These are phyloP conservation scores for Boletus pseudopeckii DNA, from an alignment of 768 basidiomycete species.

Conservation along the genomic window DNA sequence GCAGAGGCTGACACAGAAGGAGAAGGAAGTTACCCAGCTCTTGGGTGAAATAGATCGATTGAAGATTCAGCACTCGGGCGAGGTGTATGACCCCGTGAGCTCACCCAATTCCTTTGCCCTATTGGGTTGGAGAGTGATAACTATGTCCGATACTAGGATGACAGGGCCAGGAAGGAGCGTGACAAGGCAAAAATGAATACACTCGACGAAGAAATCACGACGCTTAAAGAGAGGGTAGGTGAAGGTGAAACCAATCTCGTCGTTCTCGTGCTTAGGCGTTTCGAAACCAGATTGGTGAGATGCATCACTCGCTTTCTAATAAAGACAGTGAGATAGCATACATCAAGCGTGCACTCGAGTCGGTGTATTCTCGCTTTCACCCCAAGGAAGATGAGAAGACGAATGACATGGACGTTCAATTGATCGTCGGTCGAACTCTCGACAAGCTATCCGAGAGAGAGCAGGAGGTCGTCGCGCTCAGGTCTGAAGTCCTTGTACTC, in stretches of 20 bases:
- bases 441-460: slow-evolving; percentile 69
- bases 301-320: slow-evolving; percentile 42
- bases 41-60: slow-evolving; percentile 67
- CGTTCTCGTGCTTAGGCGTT: background rate
- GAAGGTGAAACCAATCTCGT: background rate
- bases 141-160: slow-evolving; percentile 46
- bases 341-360: slow-evolving; percentile 83
- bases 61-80: slow-evolving; percentile 54
- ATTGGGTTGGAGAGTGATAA: background rate
- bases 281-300: slow-evolving; percentile 47
- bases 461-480: slow-evolving; percentile 54
- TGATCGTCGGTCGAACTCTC: slow-evolving; percentile 68
- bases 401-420: slow-evolving; percentile 59
- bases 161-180: slow-evolving; percentile 70
- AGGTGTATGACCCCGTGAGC: slow-evolving; percentile 59
- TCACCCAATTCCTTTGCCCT: background rate
- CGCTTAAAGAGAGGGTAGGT: slow-evolving; percentile 64
- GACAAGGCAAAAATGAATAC: slow-evolving; percentile 70
- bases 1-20: slow-evolving; percentile 78
- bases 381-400: slow-evolving; percentile 45
- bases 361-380: slow-evolving; percentile 78
- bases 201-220: slow-evolving; percentile 70
- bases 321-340: slow-evolving; percentile 75
- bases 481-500: slow-evolving; percentile 46
- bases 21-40: slow-evolving; percentile 76